These are phyloP conservation scores for Cordyceps fumosorosea DNA, from an alignment of 2,329 filamentous ascomycete genomes.

Conservation along the genomic window DNA sequence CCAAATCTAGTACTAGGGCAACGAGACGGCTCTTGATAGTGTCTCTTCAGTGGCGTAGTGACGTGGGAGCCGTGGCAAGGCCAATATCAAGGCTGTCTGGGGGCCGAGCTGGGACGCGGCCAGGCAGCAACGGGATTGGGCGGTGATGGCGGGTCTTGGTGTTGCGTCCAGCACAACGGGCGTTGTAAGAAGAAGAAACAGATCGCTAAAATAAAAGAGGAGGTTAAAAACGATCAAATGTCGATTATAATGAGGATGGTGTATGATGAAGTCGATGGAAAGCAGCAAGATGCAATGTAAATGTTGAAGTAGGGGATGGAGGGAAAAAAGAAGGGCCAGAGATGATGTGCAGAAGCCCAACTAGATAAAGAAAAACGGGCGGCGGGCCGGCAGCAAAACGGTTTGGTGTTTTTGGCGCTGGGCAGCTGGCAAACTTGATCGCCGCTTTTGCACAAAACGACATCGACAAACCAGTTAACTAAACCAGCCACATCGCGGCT, in stretches of 20 bases:
- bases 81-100: neutral
- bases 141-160: constrained; percentile 9
- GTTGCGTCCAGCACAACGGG: constrained; percentile 6
- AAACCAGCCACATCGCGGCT: neutral
- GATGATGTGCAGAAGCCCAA: constrained; percentile 12
- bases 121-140: constrained; percentile 9
- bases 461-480: too few species aligned
- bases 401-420: neutral
- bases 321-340: neutral
- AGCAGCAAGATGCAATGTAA: neutral
- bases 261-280: neutral
- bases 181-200: neutral
- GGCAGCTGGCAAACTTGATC: constrained; percentile 4
- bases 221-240: neutral
- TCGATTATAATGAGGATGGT: neutral
- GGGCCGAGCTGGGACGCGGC: neutral
- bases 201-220: neutral
- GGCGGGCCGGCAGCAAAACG: neutral
- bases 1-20: neutral
- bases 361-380: constrained; percentile 9
- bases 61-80: neutral
- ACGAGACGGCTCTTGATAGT: neutral
- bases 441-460: constrained; percentile 6
- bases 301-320: neutral
- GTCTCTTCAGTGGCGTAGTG: neutral